Evolutionary conservation across 2,329 filamentous ascomycete species (phyloP).

Genomic region (Helminthosporium solani): DNA sequence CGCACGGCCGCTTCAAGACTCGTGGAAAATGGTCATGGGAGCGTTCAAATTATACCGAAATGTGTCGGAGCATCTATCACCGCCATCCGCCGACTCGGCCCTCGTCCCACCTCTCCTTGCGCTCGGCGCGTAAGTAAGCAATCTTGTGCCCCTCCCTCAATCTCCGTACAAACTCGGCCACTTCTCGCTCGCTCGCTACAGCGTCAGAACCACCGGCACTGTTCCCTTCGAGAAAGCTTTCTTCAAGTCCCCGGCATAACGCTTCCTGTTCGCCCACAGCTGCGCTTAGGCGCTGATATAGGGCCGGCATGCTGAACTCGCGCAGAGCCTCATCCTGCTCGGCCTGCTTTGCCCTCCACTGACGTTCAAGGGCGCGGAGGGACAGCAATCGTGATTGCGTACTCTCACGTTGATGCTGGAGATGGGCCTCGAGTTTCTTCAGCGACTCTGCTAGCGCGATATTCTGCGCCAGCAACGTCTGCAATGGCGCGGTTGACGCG

Average conservation of each 20-base stretch:
- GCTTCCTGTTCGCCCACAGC: constrained; percentile 80
- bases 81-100: constrained; percentile 93
- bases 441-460: constrained; percentile 66
- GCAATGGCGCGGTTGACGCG: constrained; percentile 64
- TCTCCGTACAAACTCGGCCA: constrained; percentile 77
- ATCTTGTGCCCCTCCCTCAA: constrained; percentile 78
- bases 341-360: constrained; percentile 84
- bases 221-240: constrained; percentile 79
- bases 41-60: no score
- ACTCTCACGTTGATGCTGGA: constrained; percentile 63
- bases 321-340: constrained; percentile 84
- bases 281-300: constrained; percentile 79
- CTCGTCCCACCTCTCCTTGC: constrained; percentile 94
- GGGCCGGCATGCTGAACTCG: constrained; percentile 79
- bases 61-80: constrained; percentile 19
- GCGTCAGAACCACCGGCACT: constrained; percentile 43
- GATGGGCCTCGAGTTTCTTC: constrained; percentile 59
- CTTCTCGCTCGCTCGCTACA: constrained; percentile 74
- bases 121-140: constrained; percentile 78
- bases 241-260: constrained; percentile 80
- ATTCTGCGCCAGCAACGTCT: constrained; percentile 68
- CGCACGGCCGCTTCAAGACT: no score
- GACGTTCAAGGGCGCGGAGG: constrained; percentile 83
- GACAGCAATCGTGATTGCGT: constrained; percentile 81
- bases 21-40: no score